Conservation (phyloP, 2,329 filamentous ascomycete species). For the Apiospora sp. region DNA sequence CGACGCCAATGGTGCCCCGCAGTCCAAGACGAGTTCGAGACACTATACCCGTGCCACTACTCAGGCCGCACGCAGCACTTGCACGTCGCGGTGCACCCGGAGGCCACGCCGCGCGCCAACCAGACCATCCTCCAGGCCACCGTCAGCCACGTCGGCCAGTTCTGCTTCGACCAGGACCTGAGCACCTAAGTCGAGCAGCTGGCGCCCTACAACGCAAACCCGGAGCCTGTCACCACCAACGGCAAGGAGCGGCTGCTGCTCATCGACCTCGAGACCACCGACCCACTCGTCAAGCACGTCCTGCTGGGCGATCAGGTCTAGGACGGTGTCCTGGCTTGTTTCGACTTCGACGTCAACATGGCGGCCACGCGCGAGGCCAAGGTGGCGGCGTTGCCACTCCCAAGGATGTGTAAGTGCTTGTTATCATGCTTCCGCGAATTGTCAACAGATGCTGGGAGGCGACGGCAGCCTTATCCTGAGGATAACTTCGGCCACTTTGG, state of each 20-base stretch:
- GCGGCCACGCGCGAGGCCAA: slow-evolving; percentile 28
- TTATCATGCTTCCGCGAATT: too few relatives aligned
- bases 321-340: slow-evolving; percentile 59
- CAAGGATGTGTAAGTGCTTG: background rate
- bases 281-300: slow-evolving; percentile 54
- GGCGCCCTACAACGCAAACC: slow-evolving; percentile 52
- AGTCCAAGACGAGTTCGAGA: too few relatives aligned
- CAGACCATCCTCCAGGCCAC: slow-evolving; percentile 57
- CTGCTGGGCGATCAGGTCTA: slow-evolving; percentile 57
- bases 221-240: slow-evolving; percentile 46
- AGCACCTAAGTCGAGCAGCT: slow-evolving; percentile 54
- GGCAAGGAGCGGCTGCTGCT: slow-evolving; percentile 7
- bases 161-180: slow-evolving; percentile 70
- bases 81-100: slow-evolving; percentile 55
- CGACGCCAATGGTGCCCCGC: slow-evolving; percentile 49
- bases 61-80: slow-evolving; percentile 55
- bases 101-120: slow-evolving; percentile 47
- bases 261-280: background rate
- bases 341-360: slow-evolving; percentile 53
- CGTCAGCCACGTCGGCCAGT: slow-evolving; percentile 69
- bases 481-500: too few relatives aligned
- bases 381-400: slow-evolving; percentile 32
- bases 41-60: slow-evolving; percentile 55
- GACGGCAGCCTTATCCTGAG: too few relatives aligned
- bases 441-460: too few relatives aligned